Percentiles rank a stretch among this genome's conserved stretches.
Evolutionary conservation across 176 grass and related monocot genomes (phyloP).

Genomic region (Musa troglodytarum): DNA sequence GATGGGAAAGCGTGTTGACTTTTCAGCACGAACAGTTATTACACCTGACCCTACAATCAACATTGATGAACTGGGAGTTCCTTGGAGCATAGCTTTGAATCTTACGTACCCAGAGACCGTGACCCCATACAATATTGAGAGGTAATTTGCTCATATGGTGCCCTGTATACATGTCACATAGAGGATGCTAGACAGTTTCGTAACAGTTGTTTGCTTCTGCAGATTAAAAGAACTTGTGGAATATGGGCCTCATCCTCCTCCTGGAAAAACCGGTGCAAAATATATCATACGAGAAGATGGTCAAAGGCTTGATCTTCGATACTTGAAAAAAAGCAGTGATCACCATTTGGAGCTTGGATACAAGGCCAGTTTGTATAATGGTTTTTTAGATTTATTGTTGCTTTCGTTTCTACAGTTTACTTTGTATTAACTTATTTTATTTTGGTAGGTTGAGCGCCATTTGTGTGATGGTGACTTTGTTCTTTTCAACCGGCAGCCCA

Average conservation of each 20-base stretch:
- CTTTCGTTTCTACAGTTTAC: neutral
- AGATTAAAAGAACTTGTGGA: constrained; percentile 93
- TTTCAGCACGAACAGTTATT: constrained; percentile 89
- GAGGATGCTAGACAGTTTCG: neutral
- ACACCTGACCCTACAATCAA: constrained; percentile 94
- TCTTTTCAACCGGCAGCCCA: constrained; percentile 91
- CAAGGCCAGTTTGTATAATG: constrained; percentile 37
- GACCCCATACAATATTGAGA: constrained; percentile 95
- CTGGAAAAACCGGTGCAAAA: constrained; percentile 88
- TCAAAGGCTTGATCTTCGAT: constrained; percentile 86
- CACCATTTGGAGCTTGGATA: constrained; percentile 95
- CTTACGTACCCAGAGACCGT: constrained; percentile 96
- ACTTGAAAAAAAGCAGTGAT: constrained; percentile 97
- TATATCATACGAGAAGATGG: constrained; percentile 97
- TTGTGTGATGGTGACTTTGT: constrained; percentile 93
- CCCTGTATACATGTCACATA: neutral
- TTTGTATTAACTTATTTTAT: constrained; percentile 2
- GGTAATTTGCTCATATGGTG: constrained; percentile 31
- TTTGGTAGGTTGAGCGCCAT: constrained; percentile 70
- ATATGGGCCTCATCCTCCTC: constrained; percentile 87
- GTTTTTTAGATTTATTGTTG: neutral
- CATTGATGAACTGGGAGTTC: constrained; percentile 91
- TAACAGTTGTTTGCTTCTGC: neutral
- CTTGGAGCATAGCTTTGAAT: constrained; percentile 97
- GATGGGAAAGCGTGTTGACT: constrained; percentile 98